phyloP scores from a whole-genome alignment of 2,329 filamentous ascomycete species.

The Fusarium subglutinans region DNA sequence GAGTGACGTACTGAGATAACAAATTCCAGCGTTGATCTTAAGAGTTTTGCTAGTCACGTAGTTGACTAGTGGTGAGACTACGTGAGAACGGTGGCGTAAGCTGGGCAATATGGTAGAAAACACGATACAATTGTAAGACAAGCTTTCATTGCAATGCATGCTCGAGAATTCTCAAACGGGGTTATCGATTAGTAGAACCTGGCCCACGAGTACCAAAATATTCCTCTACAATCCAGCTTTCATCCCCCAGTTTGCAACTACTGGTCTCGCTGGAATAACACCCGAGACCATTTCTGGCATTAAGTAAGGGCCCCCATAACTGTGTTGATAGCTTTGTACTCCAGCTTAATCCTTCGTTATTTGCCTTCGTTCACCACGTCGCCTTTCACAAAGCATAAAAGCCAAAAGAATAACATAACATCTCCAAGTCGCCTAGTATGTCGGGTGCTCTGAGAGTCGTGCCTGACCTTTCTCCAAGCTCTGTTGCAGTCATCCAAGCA shows the following conservation, averaged over 20 bases:
- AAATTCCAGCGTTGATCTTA: neutral
- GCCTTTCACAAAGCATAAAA: neutral
- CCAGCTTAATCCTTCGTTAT: neutral
- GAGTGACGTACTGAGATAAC: neutral
- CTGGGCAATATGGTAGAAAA: neutral
- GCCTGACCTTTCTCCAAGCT: neutral
- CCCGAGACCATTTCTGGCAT: neutral
- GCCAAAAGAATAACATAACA: neutral
- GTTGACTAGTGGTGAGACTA: neutral
- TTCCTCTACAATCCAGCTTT: neutral
- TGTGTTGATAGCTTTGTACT: fast-evolving
- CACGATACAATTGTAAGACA: neutral
- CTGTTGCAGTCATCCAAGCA: neutral
- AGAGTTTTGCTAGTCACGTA: neutral
- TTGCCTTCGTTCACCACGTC: neutral
- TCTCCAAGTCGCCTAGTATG: neutral
- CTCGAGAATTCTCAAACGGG: neutral
- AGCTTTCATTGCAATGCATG: neutral
- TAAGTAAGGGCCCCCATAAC: neutral
- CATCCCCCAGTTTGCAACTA: neutral
- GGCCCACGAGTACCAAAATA: neutral
- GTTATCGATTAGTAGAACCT: neutral
- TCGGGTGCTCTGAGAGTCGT: neutral
- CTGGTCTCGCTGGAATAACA: neutral
- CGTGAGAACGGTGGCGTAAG: neutral